These are phyloP conservation scores for Colletotrichum liaoningense DNA, from an alignment of 2,329 filamentous ascomycete genomes.

Conservation along the genomic window DNA sequence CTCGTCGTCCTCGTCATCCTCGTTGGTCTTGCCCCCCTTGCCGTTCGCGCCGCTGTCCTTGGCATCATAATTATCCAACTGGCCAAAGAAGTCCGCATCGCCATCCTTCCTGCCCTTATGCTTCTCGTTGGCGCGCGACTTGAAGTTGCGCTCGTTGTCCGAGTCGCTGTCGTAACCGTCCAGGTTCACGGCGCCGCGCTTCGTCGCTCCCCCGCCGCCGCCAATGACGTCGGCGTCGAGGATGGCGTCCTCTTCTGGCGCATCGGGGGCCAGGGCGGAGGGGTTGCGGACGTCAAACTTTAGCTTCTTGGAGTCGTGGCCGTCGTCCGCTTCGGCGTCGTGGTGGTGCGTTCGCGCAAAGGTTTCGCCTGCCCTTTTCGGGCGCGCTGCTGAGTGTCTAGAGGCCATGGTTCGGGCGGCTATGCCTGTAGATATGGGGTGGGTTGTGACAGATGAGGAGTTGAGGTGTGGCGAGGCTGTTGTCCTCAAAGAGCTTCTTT, in stretches of 20 bases:
- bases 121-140: constrained; percentile 75
- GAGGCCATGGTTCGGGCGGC: constrained; percentile 60
- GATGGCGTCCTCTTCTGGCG: constrained; percentile 77
- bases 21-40: constrained; percentile 46
- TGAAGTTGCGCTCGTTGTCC: constrained; percentile 84
- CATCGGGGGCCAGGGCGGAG: constrained; percentile 88
- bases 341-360: constrained; percentile 81
- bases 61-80: constrained; percentile 66
- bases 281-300: constrained; percentile 97
- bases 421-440: neutral
- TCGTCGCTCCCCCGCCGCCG: constrained; percentile 77
- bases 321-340: constrained; percentile 56
- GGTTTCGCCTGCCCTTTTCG: constrained; percentile 85
- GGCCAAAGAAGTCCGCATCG: constrained; percentile 61
- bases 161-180: constrained; percentile 98
- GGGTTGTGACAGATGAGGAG: constrained; percentile 3
- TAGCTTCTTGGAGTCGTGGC: constrained; percentile 75
- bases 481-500: constrained; percentile 19
- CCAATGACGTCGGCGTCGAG: constrained; percentile 95
- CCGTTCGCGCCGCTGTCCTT: constrained; percentile 52
- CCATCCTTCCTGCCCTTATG: constrained; percentile 53
- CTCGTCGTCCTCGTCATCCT: constrained; percentile 54
- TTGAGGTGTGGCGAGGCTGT: neutral
- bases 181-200: constrained; percentile 94
- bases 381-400: constrained; percentile 74